phyloP scores from a whole-genome alignment of 306 rosid genomes.

The Quercus engelmannii region DNA sequence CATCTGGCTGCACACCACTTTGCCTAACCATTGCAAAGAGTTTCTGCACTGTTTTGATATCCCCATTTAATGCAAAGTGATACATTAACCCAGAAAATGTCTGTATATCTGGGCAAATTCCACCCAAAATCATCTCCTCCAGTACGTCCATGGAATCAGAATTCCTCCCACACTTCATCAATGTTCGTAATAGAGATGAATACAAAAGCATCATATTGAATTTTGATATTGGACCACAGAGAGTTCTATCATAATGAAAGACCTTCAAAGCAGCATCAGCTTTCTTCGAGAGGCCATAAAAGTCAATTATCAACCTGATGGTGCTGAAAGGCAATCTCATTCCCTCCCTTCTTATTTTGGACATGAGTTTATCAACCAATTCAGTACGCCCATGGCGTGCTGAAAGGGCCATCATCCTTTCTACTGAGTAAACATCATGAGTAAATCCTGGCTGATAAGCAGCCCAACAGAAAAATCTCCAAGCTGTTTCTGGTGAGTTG shows the following conservation, averaged over 20 bases:
- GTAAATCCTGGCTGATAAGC: conserved; percentile 67
- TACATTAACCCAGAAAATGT: conserved; percentile 73
- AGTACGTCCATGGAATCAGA: conserved; percentile 56
- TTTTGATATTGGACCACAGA: conserved; percentile 59
- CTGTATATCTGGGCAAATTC: conserved; percentile 69
- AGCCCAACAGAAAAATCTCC: conserved; percentile 87
- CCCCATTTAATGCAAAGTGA: conserved; percentile 55
- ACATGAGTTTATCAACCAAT: conserved; percentile 60
- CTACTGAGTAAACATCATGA: conserved; percentile 72
- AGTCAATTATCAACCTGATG: conserved; percentile 64
- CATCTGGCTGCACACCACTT: conserved; percentile 66
- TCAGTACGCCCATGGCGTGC: conserved; percentile 62
- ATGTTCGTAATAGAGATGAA: conserved; percentile 69
- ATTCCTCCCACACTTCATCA: conserved; percentile 65
- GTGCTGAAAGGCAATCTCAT: conserved; percentile 73
- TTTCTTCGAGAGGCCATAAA: conserved; percentile 71
- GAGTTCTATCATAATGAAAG: conserved; percentile 48
- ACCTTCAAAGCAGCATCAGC: conserved; percentile 80
- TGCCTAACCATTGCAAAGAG: conserved; percentile 69
- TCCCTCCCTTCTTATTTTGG: conserved; percentile 64
- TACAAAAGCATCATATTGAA: conserved; percentile 61
- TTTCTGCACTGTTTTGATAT: conserved; percentile 67
- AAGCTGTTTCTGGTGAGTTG: conserved; percentile 63
- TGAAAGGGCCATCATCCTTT: conserved; percentile 62
- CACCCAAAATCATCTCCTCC: conserved; percentile 71